Evolutionary conservation across 2,329 filamentous ascomycete genomes (phyloP), one percentile per base, ranked within the genome.

Genomic region (Ophiostoma sp.): DNA sequence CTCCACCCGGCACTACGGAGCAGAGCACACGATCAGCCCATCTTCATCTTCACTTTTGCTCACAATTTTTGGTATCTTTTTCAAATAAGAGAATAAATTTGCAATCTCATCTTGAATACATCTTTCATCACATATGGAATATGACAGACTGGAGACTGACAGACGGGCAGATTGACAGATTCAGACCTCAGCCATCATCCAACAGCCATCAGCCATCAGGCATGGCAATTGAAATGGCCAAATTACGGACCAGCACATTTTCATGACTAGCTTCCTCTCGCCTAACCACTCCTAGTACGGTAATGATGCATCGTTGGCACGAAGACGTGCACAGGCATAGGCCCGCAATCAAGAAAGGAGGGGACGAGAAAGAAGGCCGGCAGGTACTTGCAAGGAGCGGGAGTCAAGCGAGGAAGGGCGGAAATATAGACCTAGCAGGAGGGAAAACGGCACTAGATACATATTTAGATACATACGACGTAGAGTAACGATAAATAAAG

Each of bases 21-120:
- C 27, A 60, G 55, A 55, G 55, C 55, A 60, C 55, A 60, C 55
- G 55, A 60, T 60, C 55, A 60, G 55, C 8, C 55, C 55, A 60
- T 60, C 27, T 60, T 18, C 55, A 14, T 60, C 55, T 40, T 18
- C 2, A 38, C 27, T 38, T 60, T 60, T 36, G 8, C 7, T 6
- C 7, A 6, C 11, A 6, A 44, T 44, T 12, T 44, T 55, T 55
- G n/a, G n/a, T 12, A n/a, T 12, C 27, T 27, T 27, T 27, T 27
- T 27, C 27, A 27, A 27, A 27, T 27, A 27, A 27, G 2, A 1
- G 27, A 27, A 27, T 27, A 27, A 27, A 27, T 27, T 2, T 27
- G 27, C 27, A 27, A 27, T 27, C 27, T 27, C 27, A 27, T 27
- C 27, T 52, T 55, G 18, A 8, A 27, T 55, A 18, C 16, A 55